Conservation (phyloP, 2,329 filamentous ascomycete genomes). For the Colletotrichum navitas region DNA sequence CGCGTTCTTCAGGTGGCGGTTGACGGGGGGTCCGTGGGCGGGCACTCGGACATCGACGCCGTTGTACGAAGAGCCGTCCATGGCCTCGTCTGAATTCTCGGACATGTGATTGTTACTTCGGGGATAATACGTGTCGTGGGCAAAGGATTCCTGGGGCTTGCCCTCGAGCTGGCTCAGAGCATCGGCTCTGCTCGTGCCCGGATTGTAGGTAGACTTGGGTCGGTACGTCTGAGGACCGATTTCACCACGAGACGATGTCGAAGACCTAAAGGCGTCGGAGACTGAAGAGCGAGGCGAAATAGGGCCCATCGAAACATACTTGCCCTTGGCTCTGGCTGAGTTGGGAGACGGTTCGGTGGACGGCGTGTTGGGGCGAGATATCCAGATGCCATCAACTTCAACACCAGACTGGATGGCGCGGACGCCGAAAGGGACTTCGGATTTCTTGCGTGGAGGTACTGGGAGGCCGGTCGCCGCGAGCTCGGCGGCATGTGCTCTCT, state of each 20-base stretch:
- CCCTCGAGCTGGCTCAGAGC: slow-evolving; percentile 37
- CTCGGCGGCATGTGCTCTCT: slow-evolving; percentile 65
- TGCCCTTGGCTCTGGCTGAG: slow-evolving; percentile 38
- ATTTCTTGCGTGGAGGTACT: slow-evolving; percentile 51
- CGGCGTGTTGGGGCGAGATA: slow-evolving; percentile 66
- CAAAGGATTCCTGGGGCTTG: background rate
- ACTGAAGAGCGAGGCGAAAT: slow-evolving; percentile 31
- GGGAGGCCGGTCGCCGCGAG: slow-evolving; percentile 68
- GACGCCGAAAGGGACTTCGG: slow-evolving; percentile 82
- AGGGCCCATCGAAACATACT: slow-evolving; percentile 35
- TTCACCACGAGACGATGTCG: slow-evolving; percentile 25
- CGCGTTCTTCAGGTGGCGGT: slow-evolving; percentile 34
- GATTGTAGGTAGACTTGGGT: slow-evolving; percentile 31
- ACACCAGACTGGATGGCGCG: slow-evolving; percentile 86
- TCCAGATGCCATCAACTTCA: slow-evolving; percentile 88
- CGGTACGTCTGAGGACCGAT: slow-evolving; percentile 35
- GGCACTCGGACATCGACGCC: slow-evolving; percentile 31
- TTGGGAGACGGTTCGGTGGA: slow-evolving; percentile 36
- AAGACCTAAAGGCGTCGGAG: slow-evolving; percentile 28
- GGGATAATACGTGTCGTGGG: slow-evolving; percentile 30
- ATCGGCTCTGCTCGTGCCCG: slow-evolving; percentile 24
- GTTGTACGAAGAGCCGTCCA: slow-evolving; percentile 19
- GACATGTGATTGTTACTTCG: background rate
- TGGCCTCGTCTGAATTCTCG: background rate
- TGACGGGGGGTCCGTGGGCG: slow-evolving; percentile 23